These are phyloP conservation scores for Botryotinia calthae DNA, from an alignment of 2,329 filamentous ascomycete species.

Conservation along the genomic window DNA sequence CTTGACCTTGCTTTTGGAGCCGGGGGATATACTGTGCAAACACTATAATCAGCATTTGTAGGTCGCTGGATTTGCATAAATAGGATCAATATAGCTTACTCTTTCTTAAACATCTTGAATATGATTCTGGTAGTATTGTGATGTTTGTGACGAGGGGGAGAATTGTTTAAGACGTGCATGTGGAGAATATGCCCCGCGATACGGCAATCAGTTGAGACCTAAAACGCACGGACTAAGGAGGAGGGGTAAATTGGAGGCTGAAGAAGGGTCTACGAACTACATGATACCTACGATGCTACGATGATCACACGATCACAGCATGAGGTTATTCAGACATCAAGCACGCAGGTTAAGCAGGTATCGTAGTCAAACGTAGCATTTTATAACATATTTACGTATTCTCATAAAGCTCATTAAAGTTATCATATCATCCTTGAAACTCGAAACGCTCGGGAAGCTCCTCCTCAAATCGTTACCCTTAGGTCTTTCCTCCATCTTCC, in stretches of 20 bases:
- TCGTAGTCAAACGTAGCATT: neutral
- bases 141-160: conserved; percentile 18
- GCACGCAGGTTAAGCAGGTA: too few relatives aligned
- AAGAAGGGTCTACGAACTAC: neutral
- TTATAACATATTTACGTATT: neutral
- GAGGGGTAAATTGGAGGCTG: conserved; percentile 18
- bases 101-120: conserved; percentile 84
- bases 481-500: neutral
- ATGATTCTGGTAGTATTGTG: conserved; percentile 15
- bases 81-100: conserved; percentile 53
- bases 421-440: neutral
- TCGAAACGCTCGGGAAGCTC: neutral
- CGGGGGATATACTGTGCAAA: conserved; percentile 62
- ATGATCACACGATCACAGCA: neutral
- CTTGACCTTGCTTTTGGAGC: conserved; percentile 94
- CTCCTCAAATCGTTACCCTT: neutral
- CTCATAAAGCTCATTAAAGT: neutral
- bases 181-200: conserved; percentile 30
- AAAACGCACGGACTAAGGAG: conserved; percentile 12
- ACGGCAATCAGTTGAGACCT: conserved; percentile 22
- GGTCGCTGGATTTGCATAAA: neutral
- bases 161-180: conserved; percentile 14
- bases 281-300: neutral
- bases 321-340: conserved; percentile 7
- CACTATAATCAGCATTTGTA: conserved; percentile 28